A percentile compares a stretch with the other conserved stretches of the same genome.
Conservation (phyloP, 768 basidiomycete species). For the Holtermanniella nyarrowii region DNA sequence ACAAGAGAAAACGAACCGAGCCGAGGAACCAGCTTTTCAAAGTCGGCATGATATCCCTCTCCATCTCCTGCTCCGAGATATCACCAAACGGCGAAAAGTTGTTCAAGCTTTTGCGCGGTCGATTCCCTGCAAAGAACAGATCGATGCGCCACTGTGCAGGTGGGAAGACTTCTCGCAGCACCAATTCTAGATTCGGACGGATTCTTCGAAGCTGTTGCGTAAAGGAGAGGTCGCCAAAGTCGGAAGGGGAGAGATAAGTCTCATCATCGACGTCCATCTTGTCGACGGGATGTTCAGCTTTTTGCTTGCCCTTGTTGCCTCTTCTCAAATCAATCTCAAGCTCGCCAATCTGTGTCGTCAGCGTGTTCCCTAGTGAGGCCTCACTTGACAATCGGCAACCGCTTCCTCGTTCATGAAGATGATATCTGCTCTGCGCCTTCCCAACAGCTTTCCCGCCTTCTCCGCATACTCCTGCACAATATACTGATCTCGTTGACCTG, state of each 20-base stretch:
- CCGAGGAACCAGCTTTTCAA: constrained; percentile 16
- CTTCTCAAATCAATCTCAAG: neutral
- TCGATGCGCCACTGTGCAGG: constrained; percentile 23
- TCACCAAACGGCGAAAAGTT: constrained; percentile 11
- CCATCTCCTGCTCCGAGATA: constrained; percentile 12
- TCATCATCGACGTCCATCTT: neutral
- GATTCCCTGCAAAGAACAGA: constrained; percentile 7
- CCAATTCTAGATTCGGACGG: constrained; percentile 16
- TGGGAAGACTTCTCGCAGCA: constrained; percentile 20
- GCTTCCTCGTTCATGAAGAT: constrained; percentile 13
- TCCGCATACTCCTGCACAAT: neutral
- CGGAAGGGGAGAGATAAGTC: neutral
- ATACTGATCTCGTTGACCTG: constrained; percentile 4
- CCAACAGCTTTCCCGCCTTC: neutral
- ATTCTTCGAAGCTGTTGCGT: constrained; percentile 12
- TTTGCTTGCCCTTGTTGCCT: neutral
- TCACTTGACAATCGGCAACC: constrained; percentile 18
- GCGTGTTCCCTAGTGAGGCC: constrained; percentile 3
- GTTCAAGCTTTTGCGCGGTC: neutral
- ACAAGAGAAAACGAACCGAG: neutral
- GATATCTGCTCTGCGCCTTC: constrained; percentile 6
- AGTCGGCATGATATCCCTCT: constrained; percentile 21
- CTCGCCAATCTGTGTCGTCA: constrained; percentile 5
- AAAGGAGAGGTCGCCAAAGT: constrained; percentile 2
- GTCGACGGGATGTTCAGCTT: neutral